phyloP scores from a whole-genome alignment of 441 rosid genomes.

The Syzygium malaccense region DNA sequence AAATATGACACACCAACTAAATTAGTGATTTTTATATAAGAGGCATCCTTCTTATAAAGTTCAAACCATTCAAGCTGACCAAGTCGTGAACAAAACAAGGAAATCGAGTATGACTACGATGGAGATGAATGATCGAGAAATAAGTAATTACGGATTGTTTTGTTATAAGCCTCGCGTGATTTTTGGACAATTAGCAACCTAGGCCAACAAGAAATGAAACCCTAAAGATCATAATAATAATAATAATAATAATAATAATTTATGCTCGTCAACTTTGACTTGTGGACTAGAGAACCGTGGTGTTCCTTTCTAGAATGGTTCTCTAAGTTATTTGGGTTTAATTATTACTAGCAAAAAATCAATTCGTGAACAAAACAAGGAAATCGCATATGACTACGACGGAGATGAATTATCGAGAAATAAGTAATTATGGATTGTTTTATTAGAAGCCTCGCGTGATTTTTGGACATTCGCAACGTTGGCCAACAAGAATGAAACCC shows the following conservation, averaged over 20 bases:
- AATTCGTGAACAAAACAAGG: not conserved
- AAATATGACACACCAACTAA: not conserved
- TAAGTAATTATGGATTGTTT: not conserved
- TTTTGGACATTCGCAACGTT: not conserved
- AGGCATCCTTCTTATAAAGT: not conserved
- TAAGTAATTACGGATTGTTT: not conserved
- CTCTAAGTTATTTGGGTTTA: not conserved
- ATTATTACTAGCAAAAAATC: not conserved
- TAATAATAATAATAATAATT: fast-evolving
- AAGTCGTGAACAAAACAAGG: not conserved
- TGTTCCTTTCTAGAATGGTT: not conserved
- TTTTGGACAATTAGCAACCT: not conserved
- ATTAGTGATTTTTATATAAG: not conserved
- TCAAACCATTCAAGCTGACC: not conserved
- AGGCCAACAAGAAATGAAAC: not conserved
- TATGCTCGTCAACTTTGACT: not conserved
- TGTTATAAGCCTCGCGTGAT: not conserved
- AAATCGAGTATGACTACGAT: not conserved
- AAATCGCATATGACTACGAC: not conserved
- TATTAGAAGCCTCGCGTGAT: not conserved
- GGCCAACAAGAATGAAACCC: not conserved
- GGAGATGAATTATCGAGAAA: not conserved
- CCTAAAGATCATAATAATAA: not conserved
- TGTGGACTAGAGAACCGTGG: not conserved
- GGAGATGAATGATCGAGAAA: not conserved